Base-by-base conservation (phyloP, 2,329 filamentous ascomycete genomes). In the Colletotrichum noveboracense region DNA sequence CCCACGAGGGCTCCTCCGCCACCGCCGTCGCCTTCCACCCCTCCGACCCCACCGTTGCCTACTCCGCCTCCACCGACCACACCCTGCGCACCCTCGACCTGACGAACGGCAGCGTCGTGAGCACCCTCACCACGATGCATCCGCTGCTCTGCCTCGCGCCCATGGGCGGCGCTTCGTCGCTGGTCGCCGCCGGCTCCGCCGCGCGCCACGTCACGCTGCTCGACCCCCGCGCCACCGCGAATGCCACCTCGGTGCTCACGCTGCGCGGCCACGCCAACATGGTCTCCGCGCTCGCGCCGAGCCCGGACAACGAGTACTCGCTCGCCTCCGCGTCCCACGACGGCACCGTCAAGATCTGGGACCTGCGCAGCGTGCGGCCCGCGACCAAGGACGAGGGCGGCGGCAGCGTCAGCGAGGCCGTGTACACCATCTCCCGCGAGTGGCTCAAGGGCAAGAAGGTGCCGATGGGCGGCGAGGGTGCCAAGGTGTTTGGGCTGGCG, bases 271-370 rank as follows among this genome's bases (percentile, higher is more conserved):
- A 98, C 86, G 92, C 92, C 75, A 98, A 98, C 86, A 91, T 91
- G 86, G 88, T 93, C 21, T 83, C 84, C 18, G 76, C 78, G 38
- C 74, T 77, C 34, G 81, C 84, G 3, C 82, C 87, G 12, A 88
- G 86, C 52, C 92, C 90, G 8, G 90, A 91, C 55, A 96, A 93
- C 81, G 92, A 93, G 77, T 95, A 96, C 86, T 92, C 94, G n/a
- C 89, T 99, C 10, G 95, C 96, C 0, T 97, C 94, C 36, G 96
- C 92, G n/a, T 94, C 94, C 61, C 95, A 98, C 84, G 97, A 99
- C 84, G 96, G 96, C 38, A 98, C 95, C 2, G 97, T 95, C 81
- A 91, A 96, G 67, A 93, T 99, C 65, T 99, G 97, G 97, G 97
- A 99, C 87, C 89, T 98, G 78, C 90, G 97, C 70, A 93, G 92